phyloP scores from a whole-genome alignment of 345 rosid genomes.

The Bretschneidera sinensis region DNA sequence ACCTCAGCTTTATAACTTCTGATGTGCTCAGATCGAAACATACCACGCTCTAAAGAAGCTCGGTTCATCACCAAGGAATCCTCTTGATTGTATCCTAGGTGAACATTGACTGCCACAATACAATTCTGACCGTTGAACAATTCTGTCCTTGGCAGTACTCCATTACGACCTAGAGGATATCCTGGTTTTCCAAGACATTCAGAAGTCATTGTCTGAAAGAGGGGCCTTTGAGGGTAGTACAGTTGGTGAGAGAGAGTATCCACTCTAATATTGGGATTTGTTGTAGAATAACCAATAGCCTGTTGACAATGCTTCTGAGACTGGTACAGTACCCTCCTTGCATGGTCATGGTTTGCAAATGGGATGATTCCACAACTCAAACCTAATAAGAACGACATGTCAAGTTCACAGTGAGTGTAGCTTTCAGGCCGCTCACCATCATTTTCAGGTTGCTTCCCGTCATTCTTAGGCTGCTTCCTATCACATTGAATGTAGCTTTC shows the following conservation, averaged over 20 bases:
- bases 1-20: conserved; percentile 93
- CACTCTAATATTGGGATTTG: conserved; percentile 75
- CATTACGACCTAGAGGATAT: conserved; percentile 28
- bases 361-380: conserved; percentile 86
- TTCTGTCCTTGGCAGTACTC: conserved; percentile 46
- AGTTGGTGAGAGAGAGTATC: conserved; percentile 77
- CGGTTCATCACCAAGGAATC: conserved; percentile 90
- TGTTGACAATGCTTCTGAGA: conserved; percentile 89
- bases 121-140: conserved; percentile 84
- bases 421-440: conserved; percentile 23
- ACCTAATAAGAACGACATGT: conserved; percentile 75
- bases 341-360: conserved; percentile 86
- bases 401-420: conserved; percentile 80
- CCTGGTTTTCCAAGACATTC: conserved; percentile 63
- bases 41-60: conserved; percentile 86
- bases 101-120: conserved; percentile 93
- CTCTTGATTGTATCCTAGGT: conserved; percentile 91
- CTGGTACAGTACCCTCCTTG: conserved; percentile 83
- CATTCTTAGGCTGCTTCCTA: conserved; percentile 9
- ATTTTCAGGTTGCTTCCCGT: neutral
- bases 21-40: conserved; percentile 83
- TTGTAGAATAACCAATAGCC: conserved; percentile 84
- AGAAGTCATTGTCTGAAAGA: conserved; percentile 68
- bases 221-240: conserved; percentile 83
- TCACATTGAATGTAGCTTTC: conserved; percentile 57